Conservation (phyloP, 129 eudicot genomes). For the Artemisia annua region DNA sequence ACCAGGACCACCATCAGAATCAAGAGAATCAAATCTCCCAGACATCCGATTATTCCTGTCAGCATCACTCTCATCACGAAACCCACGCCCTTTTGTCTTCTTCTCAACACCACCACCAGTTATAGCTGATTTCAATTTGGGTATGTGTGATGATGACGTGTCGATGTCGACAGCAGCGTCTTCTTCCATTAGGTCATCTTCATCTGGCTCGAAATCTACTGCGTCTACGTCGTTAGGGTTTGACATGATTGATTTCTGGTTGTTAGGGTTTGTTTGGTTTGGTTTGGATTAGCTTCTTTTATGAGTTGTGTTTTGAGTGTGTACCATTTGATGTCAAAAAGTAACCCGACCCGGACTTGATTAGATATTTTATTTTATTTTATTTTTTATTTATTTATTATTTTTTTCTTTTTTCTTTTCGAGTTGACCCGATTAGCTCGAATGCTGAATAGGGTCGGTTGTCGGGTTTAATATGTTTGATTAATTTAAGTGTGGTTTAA, state of each 20-base stretch:
- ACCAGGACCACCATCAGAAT: slow-evolving; percentile 88
- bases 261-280: no score
- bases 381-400: no score
- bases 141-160: slow-evolving; percentile 56
- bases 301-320: no score
- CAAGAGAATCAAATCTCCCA: slow-evolving; percentile 82
- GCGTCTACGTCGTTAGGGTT: slow-evolving; percentile 81
- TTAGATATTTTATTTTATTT: no score
- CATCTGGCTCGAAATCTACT: slow-evolving; percentile 90
- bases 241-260: slow-evolving; percentile 46
- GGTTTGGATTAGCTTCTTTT: no score
- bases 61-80: slow-evolving; percentile 72
- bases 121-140: slow-evolving; percentile 81
- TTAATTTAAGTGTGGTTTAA: no score
- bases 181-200: slow-evolving; percentile 98
- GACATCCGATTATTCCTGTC: slow-evolving; percentile 72
- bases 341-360: no score
- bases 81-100: slow-evolving; percentile 93
- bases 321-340: no score
- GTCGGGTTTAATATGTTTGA: no score
- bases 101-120: slow-evolving; percentile 57
- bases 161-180: slow-evolving; percentile 55
- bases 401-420: no score
- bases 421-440: no score
- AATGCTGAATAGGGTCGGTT: no score